Base-by-base conservation (phyloP, 495 filamentous ascomycete genomes). In the Pseudotulostoma volvatum region DNA sequence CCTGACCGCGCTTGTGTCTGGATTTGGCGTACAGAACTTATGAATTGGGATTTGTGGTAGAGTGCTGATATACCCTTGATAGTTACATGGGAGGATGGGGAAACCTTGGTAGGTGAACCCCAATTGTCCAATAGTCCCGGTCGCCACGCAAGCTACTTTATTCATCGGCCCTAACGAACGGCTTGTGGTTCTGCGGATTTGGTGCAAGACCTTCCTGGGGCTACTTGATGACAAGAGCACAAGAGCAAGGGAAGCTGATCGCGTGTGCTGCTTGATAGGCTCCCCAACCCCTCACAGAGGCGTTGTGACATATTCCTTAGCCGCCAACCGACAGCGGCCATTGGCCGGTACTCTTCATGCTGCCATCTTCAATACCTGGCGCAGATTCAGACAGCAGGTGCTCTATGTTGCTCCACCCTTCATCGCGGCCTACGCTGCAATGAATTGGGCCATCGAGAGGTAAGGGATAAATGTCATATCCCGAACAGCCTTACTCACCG, bases 81-180 rank as follows among this genome's bases (percentile, higher is more conserved):
- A 94, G 87, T 43, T 95, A 67, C 60, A 63, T 93, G 34, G 90
- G 88, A 52, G 56, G 53, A 55, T 96, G 87, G 88, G 88, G 88
- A 49, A 66, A 66, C 52, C 60, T 95, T 42, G 88, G 84, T 90
- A 74, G 63, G 75, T 74, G 43, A 39, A 28, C 11, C 23, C 11
- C 23, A 11, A 28, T 28, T 28, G 11, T 11, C n/a, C n/a, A n/a
- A n/a, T n/a, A n/a, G n/a, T n/a, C n/a, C n/a, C n/a, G n/a, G n/a
- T n/a, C n/a, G n/a, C n/a, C n/a, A n/a, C n/a, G n/a, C n/a, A n/a
- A n/a, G n/a, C n/a, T n/a, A n/a, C n/a, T n/a, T n/a, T n/a, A n/a
- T n/a, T n/a, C n/a, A n/a, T n/a, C n/a, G n/a, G n/a, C n/a, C n/a
- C n/a, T n/a, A n/a, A n/a, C n/a, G n/a, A n/a, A n/a, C n/a, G n/a